Base-by-base conservation (phyloP, 768 basidiomycete genomes). In the Russula vinacea region DNA sequence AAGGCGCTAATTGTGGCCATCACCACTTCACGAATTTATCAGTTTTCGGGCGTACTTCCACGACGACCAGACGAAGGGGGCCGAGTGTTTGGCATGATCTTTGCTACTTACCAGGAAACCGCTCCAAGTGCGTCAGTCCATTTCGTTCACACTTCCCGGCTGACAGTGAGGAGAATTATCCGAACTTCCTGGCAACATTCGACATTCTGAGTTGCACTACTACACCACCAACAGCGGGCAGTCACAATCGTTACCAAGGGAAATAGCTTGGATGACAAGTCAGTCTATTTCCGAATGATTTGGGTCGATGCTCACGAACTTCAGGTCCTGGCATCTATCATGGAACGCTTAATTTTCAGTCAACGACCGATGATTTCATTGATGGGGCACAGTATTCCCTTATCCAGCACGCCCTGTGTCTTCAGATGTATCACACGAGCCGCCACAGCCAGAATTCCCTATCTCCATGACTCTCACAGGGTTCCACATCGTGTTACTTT, bases 241-340 rank as follows among this genome's bases (percentile, higher is more conserved):
- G 75, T 83, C 83, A 22, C 76, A 84, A 39, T 87, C 87, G 16
- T 73, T 90, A 35, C 89, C 94, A 0, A 87, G 81, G 70, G 80
- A 79, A 29, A 78, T 97, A 68, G 96, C 93, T 5, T 98, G 96
- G 96, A 81, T 96, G 79, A 96, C 93, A 55, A 86, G 95, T 92
- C 60, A 68, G 84, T 62, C 16, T 14, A 5, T n/a, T 29, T 26
- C 5, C 17, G 47, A 42, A 45, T 19, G 24, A 45, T 50, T 42
- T 58, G 32, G 8, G 26, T 50, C 56, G 13, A 56, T 54, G 62
- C 62, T 50, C 26, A 68, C 22, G 24, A 37, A 24, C 40, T 17
- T 11, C 62, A 94, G 93, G 84, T 16, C 89, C 90, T 49, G 96
- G 96, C 11, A 83, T 98, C 51, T 98, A 95, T 73, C 88, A 94